Percentiles rank a stretch among this genome's conserved stretches.
Evolutionary conservation across 495 filamentous ascomycete species (phyloP).

Genomic region (Parathielavia appendiculata): DNA sequence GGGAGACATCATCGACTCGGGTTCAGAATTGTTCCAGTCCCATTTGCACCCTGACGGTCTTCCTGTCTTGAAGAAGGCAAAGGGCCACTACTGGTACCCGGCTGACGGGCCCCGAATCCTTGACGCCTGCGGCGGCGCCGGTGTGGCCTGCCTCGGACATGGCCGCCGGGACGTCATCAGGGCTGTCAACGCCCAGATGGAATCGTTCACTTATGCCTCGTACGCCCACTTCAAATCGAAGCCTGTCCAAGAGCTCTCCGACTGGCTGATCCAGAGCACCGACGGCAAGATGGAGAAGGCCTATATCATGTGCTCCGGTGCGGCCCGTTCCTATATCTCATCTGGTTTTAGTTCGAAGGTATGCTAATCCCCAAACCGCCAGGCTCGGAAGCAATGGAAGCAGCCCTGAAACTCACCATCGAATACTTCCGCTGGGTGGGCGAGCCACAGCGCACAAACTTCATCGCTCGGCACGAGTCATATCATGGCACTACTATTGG

Average conservation of each 20-base stretch:
- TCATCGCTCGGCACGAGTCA: conserved; percentile 59
- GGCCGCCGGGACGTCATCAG: conserved; percentile 38
- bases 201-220: conserved; percentile 36
- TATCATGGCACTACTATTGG: conserved; percentile 70
- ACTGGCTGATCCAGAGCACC: conserved; percentile 41
- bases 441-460: conserved; percentile 36
- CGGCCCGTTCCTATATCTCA: conserved; percentile 6
- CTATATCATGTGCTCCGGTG: conserved; percentile 52
- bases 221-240: conserved; percentile 39
- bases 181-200: conserved; percentile 33
- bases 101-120: conserved; percentile 53
- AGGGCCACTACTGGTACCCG: conserved; percentile 35
- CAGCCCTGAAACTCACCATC: conserved; percentile 59
- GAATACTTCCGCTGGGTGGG: conserved; percentile 55
- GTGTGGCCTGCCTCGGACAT: conserved; percentile 48
- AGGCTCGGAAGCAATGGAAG: conserved; percentile 71
- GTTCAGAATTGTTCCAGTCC: background rate
- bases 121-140: conserved; percentile 50
- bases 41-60: background rate
- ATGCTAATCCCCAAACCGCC: background rate
- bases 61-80: conserved; percentile 19
- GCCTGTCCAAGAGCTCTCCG: conserved; percentile 32
- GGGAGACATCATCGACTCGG: conserved; percentile 5
- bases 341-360: background rate
- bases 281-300: conserved; percentile 41